These are phyloP conservation scores for Neostapfia colusana DNA, from an alignment of 176 grass and related monocot genomes.

Conservation along the genomic window DNA sequence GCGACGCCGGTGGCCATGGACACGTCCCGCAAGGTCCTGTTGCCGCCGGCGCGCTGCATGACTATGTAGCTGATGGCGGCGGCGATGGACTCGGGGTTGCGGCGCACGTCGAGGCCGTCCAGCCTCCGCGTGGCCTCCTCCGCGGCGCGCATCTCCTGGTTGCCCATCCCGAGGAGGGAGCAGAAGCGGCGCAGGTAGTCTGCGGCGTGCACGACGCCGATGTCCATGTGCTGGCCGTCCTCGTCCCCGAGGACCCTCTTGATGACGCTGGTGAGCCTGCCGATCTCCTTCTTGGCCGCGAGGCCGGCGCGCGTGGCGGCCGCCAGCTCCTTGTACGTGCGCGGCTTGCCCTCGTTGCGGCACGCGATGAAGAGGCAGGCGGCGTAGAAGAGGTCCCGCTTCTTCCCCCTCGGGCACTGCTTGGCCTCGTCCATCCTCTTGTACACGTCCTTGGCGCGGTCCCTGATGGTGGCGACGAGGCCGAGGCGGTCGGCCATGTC, in stretches of 20 bases:
- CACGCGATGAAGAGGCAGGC: conserved; percentile 56
- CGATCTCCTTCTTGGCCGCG: conserved; percentile 44
- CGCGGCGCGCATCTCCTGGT: conserved; percentile 43
- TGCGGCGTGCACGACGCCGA: conserved; percentile 38
- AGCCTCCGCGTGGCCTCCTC: conserved; percentile 38
- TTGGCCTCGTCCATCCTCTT: conserved; percentile 42
- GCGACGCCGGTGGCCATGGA: conserved; percentile 48
- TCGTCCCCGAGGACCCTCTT: conserved; percentile 47
- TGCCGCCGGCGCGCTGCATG: conserved; percentile 23
- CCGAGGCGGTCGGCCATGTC: conserved; percentile 58
- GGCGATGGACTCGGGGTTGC: conserved; percentile 52
- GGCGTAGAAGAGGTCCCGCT: conserved; percentile 46
- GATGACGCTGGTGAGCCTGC: conserved; percentile 35
- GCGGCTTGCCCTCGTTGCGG: conserved; percentile 56
- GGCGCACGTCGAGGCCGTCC: conserved; percentile 42
- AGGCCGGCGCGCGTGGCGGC: conserved; percentile 30
- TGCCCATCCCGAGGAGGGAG: conserved; percentile 42
- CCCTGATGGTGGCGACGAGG: conserved; percentile 42
- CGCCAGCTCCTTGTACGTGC: conserved; percentile 54
- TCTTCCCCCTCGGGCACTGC: background rate
- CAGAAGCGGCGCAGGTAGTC: conserved; percentile 56
- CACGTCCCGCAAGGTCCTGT: conserved; percentile 39
- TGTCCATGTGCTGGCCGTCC: conserved; percentile 27
- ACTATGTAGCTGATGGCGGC: conserved; percentile 57
- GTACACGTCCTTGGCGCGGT: conserved; percentile 48